These are phyloP conservation scores for Alternaria gaisen DNA, from an alignment of 2,329 filamentous ascomycete genomes.

Conservation along the genomic window DNA sequence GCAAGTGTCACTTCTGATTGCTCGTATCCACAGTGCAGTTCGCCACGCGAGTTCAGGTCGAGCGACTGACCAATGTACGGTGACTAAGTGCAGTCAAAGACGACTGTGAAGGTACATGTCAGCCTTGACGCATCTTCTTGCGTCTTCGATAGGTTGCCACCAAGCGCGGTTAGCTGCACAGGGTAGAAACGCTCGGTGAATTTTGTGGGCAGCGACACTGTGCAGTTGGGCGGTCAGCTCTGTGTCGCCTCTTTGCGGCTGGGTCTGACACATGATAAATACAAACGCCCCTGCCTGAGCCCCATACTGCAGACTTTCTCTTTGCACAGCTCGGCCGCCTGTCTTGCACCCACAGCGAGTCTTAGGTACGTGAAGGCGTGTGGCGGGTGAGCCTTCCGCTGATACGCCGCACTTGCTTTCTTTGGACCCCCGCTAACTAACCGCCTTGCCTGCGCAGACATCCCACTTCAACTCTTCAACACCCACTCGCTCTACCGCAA, in stretches of 20 bases:
- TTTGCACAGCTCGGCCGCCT: constrained; percentile 13
- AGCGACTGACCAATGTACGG: constrained; percentile 26
- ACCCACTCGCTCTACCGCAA: constrained; percentile 37
- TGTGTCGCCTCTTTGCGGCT: constrained; percentile 29
- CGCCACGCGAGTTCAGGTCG: constrained; percentile 14
- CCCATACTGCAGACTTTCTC: constrained; percentile 12
- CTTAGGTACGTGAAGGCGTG: constrained; percentile 32
- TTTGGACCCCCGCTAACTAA: constrained; percentile 44
- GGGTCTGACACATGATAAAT: constrained; percentile 34
- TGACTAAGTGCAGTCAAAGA: constrained; percentile 20
- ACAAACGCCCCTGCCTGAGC: constrained; percentile 25
- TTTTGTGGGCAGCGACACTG: constrained; percentile 29
- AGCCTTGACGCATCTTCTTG: constrained; percentile 34
- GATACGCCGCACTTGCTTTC: constrained; percentile 48
- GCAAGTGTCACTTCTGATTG: constrained; percentile 30
- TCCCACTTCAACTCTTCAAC: constrained; percentile 49
- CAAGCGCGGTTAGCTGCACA: constrained; percentile 22
- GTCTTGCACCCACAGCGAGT: constrained; percentile 11
- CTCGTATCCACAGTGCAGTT: constrained; percentile 21
- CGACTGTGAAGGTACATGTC: constrained; percentile 36
- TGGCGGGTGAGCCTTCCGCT: constrained; percentile 41
- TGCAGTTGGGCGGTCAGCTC: constrained; percentile 25
- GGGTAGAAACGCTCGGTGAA: constrained; percentile 41
- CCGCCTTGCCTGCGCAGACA: constrained; percentile 39
- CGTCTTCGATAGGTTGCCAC: constrained; percentile 45